These are phyloP conservation scores for Globisporangium abappressorium DNA, from an alignment of 352 stramenopile genomes.

Conservation along the genomic window DNA sequence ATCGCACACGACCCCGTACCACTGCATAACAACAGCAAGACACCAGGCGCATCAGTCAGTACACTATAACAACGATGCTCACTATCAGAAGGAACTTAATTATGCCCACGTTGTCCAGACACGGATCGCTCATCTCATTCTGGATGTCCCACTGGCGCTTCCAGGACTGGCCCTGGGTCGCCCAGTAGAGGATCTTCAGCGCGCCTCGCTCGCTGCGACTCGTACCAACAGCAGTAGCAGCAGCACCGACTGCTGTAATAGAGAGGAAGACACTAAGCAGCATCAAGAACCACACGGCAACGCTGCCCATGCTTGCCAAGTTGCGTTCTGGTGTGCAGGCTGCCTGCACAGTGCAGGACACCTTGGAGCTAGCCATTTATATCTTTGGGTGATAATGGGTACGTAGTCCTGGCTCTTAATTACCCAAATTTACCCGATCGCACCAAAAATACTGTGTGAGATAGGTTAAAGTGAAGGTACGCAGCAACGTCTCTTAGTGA, in stretches of 20 bases:
- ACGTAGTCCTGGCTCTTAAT: too few relatives aligned
- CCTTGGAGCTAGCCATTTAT: too few relatives aligned
- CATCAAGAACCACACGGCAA: neutral
- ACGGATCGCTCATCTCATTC: slow-evolving; percentile 65
- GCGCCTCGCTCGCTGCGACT: slow-evolving; percentile 51
- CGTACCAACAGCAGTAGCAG: slow-evolving; percentile 1
- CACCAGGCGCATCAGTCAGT: too few relatives aligned
- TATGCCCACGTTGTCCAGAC: slow-evolving; percentile 34
- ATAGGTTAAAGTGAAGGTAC: too few relatives aligned
- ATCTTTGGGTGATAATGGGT: too few relatives aligned
- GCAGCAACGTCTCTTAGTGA: too few relatives aligned
- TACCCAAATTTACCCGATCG: too few relatives aligned
- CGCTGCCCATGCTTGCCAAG: neutral
- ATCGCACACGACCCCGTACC: slow-evolving; percentile 66
- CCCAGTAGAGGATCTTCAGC: slow-evolving; percentile 69
- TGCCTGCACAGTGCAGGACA: too few relatives aligned
- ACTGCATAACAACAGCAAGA: slow-evolving; percentile 26
- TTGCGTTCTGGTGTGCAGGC: neutral
- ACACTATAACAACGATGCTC: neutral
- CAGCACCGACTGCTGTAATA: neutral
- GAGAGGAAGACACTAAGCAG: neutral
- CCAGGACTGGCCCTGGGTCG: slow-evolving; percentile 52
- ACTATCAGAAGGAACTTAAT: neutral
- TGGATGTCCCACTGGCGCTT: slow-evolving; percentile 54
- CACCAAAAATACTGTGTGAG: too few relatives aligned